Evolutionary conservation across 805 yeast genomes (phyloP).

Genomic region (Pichia manshurica): DNA sequence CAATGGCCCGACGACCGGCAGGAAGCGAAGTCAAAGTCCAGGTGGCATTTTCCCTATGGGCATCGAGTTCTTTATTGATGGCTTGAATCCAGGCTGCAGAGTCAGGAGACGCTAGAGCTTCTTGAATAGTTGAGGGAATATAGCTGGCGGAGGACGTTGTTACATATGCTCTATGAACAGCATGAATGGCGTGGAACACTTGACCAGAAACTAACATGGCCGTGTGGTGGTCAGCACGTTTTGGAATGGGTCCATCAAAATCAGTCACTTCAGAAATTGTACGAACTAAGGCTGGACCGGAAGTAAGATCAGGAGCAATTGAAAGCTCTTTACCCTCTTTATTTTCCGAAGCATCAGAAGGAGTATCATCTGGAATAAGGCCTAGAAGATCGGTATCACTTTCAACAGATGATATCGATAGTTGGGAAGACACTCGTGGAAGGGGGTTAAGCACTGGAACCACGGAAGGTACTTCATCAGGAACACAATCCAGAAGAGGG

Average conservation of each 20-base stretch:
- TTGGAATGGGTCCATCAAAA: background rate
- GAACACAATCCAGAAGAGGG: too few species aligned
- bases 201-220: too few species aligned
- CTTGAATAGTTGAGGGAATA: background rate
- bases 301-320: too few species aligned
- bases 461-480: too few species aligned
- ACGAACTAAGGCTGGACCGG: background rate
- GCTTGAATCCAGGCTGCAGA: background rate
- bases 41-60: constrained; percentile 2
- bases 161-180: constrained; percentile 1
- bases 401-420: too few species aligned
- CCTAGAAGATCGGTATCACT: too few species aligned
- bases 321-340: too few species aligned
- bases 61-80: background rate
- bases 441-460: too few species aligned
- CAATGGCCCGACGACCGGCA: constrained; percentile 3
- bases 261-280: constrained; percentile 4
- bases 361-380: too few species aligned
- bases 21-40: background rate
- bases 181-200: constrained; percentile 1
- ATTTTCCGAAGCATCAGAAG: too few species aligned
- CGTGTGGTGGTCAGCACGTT: too few species aligned
- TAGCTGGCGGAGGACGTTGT: background rate
- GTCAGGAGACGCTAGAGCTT: background rate
- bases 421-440: too few species aligned